A percentile compares a stretch with the other conserved stretches of the same genome.
Evolutionary conservation across 768 basidiomycete species (phyloP).

Genomic region (Clavulina sp.): DNA sequence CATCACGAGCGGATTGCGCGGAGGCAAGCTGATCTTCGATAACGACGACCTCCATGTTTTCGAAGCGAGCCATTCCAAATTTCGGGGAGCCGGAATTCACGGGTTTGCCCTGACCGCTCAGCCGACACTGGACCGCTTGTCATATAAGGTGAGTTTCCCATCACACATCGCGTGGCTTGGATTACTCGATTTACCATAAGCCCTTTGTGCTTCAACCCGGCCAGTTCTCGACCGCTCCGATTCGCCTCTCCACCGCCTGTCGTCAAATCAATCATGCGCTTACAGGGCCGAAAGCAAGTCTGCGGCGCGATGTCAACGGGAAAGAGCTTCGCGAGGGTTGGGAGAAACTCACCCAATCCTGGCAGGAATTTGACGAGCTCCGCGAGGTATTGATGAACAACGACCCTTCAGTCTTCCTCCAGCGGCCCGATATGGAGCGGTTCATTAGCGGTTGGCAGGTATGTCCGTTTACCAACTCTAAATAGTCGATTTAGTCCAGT

Average conservation of each 20-base stretch:
- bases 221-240: conserved; percentile 35
- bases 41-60: conserved; percentile 64
- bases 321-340: conserved; percentile 61
- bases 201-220: background rate
- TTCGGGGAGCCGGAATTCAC: conserved; percentile 21
- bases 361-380: conserved; percentile 66
- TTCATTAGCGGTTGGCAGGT: conserved; percentile 84
- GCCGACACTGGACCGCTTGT: conserved; percentile 11
- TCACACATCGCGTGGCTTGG: conserved; percentile 9
- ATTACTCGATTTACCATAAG: conserved; percentile 12
- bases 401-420: conserved; percentile 19
- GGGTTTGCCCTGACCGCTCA: conserved; percentile 17
- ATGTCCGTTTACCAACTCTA: conserved; percentile 19
- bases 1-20: conserved; percentile 60
- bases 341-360: conserved; percentile 63
- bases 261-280: conserved; percentile 60
- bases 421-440: conserved; percentile 37
- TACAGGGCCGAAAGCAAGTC: conserved; percentile 61
- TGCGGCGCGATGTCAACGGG: conserved; percentile 39
- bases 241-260: conserved; percentile 60
- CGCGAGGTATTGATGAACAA: conserved; percentile 21
- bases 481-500: too few species aligned
- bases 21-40: conserved; percentile 61
- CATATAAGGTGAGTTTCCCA: conserved; percentile 8
- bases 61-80: conserved; percentile 23